A percentile compares a stretch with the other conserved stretches of the same genome.
phyloP scores from a whole-genome alignment of 306 rosid genomes.

The Alnus rubra region DNA sequence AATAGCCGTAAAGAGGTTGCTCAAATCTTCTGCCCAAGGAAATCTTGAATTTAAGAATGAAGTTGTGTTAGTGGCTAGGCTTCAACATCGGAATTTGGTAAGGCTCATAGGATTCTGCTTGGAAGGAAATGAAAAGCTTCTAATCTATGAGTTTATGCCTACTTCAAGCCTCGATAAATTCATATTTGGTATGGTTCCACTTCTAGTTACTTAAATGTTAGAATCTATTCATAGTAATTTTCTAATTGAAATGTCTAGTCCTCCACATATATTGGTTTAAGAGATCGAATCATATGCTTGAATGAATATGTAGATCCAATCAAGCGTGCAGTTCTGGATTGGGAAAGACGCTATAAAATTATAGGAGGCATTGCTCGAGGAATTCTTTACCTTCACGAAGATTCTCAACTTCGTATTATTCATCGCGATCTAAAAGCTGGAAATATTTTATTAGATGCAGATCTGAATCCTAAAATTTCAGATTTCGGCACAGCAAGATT shows the following conservation, averaged over 20 bases:
- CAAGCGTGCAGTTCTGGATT: not conserved
- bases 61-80: not conserved
- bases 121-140: slow-evolving; percentile 2
- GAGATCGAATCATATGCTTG: not conserved
- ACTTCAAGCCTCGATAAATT: not conserved
- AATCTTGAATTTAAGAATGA: not conserved
- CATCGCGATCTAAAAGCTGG: not conserved
- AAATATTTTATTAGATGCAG: not conserved
- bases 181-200: not conserved
- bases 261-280: not conserved
- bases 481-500: not conserved
- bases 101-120: not conserved
- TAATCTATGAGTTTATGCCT: not conserved
- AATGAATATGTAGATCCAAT: not conserved
- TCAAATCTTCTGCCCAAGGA: not conserved
- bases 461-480: not conserved
- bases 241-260: not conserved
- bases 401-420: not conserved
- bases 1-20: not conserved
- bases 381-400: not conserved
- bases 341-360: not conserved
- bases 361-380: not conserved
- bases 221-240: not conserved
- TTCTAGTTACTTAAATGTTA: not conserved
- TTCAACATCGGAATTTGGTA: not conserved